Evolutionary conservation across 345 rosid species (phyloP), one percentile per base, ranked within the genome.

Genomic region (Citrus australasica): DNA sequence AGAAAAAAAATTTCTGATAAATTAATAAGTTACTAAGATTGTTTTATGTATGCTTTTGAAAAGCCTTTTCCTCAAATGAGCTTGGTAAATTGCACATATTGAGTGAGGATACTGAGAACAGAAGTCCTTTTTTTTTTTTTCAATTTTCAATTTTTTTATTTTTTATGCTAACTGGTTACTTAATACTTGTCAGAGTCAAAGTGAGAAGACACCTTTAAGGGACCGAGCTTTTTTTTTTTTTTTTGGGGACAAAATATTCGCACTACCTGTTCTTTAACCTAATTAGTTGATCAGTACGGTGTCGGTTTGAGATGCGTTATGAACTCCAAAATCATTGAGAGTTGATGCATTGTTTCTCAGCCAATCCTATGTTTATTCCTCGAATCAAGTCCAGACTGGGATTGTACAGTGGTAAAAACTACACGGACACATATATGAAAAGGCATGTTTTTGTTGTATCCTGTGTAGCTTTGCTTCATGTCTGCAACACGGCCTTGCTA

Each of bases 401-500:
- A 9, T 38, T 37, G 22, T 58, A 38, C 30, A 25, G 3, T 59
- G 67, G 58, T 53, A 53, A 53, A 46, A 46, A 13, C 17, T 16
- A 46, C 51, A 13, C 17, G 0, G 17, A 46, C 51, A 42, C 16
- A 9, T 53, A 5, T 53, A 53, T 53, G 22, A 5, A 17, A 53
- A 73, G 66, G 58, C 16, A 58, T 25, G 35, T 14, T 38, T 61
- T 10, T 74, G 19, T 38, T 8, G 27, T 25, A 35, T 37, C 76
- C 55, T 40, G 59, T 76, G 64, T 82, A 80, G 79, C 59, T 59
- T 69, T 69, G n/a, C 33, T 56, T 68, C 67, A 32, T 77, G 68
- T 83, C 74, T 67, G 77, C 78, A 74, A 53, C 46, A 71, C 74
- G 61, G 81, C 42, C 74, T 77, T 86, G 78, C 79, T 79, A 73